Evolutionary conservation across 768 basidiomycete genomes (phyloP).

Genomic region (Lactifluus piperatus): DNA sequence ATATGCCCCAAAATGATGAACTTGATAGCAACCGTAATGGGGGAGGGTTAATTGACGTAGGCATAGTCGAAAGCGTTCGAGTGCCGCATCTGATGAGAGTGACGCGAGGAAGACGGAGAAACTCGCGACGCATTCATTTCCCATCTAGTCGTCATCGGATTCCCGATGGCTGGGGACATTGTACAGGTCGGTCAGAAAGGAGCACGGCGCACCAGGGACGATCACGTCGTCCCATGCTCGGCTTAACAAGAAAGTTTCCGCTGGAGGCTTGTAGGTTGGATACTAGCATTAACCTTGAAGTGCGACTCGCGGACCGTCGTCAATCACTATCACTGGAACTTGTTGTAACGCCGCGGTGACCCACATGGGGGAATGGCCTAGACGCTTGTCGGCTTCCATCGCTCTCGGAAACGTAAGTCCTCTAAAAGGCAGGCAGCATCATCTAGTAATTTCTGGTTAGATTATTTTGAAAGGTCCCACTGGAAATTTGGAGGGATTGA

Average conservation of each 20-base stretch:
- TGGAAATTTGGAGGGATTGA: neutral
- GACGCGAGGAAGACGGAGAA: neutral
- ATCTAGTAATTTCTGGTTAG: neutral
- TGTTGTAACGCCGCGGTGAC: neutral
- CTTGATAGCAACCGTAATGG: neutral
- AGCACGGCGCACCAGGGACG: too few species aligned
- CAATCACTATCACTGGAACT: neutral
- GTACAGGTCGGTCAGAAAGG: neutral
- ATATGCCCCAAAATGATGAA: neutral
- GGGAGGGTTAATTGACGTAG: neutral
- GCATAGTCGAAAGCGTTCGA: neutral
- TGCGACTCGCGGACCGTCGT: neutral
- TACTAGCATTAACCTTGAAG: too few species aligned
- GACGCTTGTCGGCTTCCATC: neutral
- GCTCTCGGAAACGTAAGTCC: neutral
- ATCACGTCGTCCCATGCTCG: neutral
- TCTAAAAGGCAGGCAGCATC: neutral
- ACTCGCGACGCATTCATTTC: neutral
- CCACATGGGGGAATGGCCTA: neutral
- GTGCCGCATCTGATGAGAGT: constrained; percentile 8
- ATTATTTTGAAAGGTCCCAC: neutral
- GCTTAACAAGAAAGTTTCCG: neutral
- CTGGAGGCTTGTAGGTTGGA: neutral
- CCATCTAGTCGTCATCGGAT: neutral
- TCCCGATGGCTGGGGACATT: neutral